Percentiles rank a stretch among this genome's conserved stretches.
Conservation (phyloP, 495 filamentous ascomycete species). For the Clavariopsis aquatica region DNA sequence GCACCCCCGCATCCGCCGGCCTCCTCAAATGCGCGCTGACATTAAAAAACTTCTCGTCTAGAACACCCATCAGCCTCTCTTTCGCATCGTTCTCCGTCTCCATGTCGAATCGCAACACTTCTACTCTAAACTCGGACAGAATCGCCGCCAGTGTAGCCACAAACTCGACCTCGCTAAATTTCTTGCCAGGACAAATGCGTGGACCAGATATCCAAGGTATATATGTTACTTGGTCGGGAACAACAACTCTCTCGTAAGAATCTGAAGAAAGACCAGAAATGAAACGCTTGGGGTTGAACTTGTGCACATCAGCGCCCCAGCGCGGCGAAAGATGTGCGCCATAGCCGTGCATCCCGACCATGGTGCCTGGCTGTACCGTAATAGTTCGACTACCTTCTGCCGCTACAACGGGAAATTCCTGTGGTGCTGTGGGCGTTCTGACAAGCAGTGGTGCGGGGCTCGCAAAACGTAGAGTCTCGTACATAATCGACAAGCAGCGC, state of each 20-base stretch:
- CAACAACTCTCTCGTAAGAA: not conserved
- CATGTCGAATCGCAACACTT: not conserved
- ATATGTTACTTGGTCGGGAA: constrained; percentile 10
- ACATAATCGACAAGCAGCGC: constrained; percentile 17
- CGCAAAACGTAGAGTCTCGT: constrained; percentile 26
- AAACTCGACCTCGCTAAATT: constrained; percentile 34
- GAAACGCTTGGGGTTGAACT: constrained; percentile 23
- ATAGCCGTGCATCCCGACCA: not conserved
- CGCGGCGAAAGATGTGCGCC: constrained; percentile 16
- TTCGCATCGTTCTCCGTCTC: constrained; percentile 18
- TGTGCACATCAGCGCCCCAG: constrained; percentile 13
- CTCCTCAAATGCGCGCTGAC: constrained; percentile 23
- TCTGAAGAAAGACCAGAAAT: not conserved
- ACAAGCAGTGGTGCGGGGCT: constrained; percentile 17
- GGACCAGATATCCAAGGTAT: constrained; percentile 20
- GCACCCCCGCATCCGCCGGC: constrained; percentile 9
- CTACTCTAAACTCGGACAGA: constrained; percentile 2
- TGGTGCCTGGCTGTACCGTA: not conserved
- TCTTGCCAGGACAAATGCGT: constrained; percentile 29
- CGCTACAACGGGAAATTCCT: constrained; percentile 1
- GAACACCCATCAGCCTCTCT: not conserved
- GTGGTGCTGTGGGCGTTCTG: not conserved
- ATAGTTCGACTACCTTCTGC: not conserved
- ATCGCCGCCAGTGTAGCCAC: constrained; percentile 17
- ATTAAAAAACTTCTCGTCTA: constrained; percentile 25